A percentile compares a stretch with the other conserved stretches of the same genome.
Evolutionary conservation across 169 alveolate genomes (phyloP).

Genomic region (Eimeria acervulina): DNA sequence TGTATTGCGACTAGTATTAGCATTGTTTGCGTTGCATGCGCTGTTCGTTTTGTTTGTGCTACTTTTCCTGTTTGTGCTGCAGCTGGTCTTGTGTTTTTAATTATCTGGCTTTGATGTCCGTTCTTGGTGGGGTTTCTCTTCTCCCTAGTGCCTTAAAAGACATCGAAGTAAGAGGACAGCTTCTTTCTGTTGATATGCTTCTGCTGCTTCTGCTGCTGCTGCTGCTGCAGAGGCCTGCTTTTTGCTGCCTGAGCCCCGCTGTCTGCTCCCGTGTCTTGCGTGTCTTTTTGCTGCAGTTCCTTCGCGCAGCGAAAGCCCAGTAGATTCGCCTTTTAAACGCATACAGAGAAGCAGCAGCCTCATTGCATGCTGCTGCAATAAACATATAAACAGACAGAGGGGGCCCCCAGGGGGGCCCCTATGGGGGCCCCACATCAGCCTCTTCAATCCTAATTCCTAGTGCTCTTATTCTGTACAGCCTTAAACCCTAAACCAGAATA

Average conservation of each 20-base stretch:
- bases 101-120: conserved; percentile 1
- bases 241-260: neutral
- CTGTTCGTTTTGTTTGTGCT: neutral
- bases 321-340: neutral
- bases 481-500: no score
- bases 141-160: conserved; percentile 25
- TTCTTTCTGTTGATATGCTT: neutral
- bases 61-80: no score
- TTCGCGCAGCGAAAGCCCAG: neutral
- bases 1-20: neutral
- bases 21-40: neutral
- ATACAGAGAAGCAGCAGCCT: neutral
- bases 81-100: conserved; percentile 21
- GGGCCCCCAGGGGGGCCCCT: neutral
- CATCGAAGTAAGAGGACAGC: neutral
- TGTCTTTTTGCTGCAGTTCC: conserved; percentile 1
- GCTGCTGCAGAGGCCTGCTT: neutral
- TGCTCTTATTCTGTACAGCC: no score
- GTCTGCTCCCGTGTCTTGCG: neutral
- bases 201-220: neutral
- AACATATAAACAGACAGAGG: neutral
- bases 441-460: no score
- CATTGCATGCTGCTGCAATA: neutral
- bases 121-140: neutral
- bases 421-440: neutral